phyloP scores from a whole-genome alignment of 805 yeast species.

The Candida tallmaniae region DNA sequence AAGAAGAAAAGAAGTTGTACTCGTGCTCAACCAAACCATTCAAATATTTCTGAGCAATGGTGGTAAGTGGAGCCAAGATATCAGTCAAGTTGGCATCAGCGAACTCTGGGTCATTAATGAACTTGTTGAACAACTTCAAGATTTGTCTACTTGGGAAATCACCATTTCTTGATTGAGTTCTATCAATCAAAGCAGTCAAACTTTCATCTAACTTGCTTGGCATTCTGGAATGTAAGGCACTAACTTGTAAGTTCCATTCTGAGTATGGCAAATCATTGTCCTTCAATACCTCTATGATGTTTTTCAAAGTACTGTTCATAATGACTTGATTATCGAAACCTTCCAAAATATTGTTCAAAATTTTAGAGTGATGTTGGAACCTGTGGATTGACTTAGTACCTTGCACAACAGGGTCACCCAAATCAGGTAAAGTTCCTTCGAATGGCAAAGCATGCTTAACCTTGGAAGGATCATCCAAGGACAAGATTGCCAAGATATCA shows the following conservation, averaged over 20 bases:
- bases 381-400: conserved; percentile 84
- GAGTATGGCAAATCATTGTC: conserved; percentile 85
- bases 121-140: conserved; percentile 63
- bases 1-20: conserved; percentile 62
- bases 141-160: conserved; percentile 94
- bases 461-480: conserved; percentile 94
- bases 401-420: conserved; percentile 75
- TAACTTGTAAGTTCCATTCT: conserved; percentile 81
- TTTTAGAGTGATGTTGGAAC: conserved; percentile 52
- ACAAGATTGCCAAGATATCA: conserved; percentile 90
- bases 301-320: conserved; percentile 77
- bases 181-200: conserved; percentile 60
- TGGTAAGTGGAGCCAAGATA: conserved; percentile 68
- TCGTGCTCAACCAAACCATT: conserved; percentile 84
- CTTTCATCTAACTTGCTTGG: conserved; percentile 72
- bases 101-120: conserved; percentile 43
- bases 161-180: conserved; percentile 59
- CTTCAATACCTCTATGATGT: conserved; percentile 66
- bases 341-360: conserved; percentile 71
- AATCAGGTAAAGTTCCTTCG: conserved; percentile 87
- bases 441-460: conserved; percentile 95
- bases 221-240: conserved; percentile 89
- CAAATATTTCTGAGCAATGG: conserved; percentile 64
- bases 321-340: conserved; percentile 97
- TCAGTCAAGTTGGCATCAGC: conserved; percentile 39